These are phyloP conservation scores for Clonostachys solani DNA, from an alignment of 2,329 filamentous ascomycete genomes.

Conservation along the genomic window DNA sequence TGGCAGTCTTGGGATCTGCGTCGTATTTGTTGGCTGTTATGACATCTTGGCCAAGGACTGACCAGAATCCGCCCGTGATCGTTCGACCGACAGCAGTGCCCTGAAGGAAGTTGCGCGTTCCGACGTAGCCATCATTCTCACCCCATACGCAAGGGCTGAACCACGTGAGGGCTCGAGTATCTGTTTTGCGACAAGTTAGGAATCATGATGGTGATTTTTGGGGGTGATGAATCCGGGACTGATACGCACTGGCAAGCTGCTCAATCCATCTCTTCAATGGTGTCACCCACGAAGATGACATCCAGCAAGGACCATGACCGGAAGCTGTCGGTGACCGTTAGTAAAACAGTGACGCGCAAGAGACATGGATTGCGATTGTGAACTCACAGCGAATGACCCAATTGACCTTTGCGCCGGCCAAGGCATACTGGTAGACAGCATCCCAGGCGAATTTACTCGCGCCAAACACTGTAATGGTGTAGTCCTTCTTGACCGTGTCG, in stretches of 20 bases:
- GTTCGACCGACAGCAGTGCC: slow-evolving; percentile 41
- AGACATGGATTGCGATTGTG: background rate
- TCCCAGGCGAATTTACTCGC: slow-evolving; percentile 56
- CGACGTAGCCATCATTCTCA: slow-evolving; percentile 43
- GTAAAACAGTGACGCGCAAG: too few species aligned
- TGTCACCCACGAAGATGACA: slow-evolving; percentile 53
- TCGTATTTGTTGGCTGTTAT: slow-evolving; percentile 39
- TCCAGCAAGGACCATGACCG: slow-evolving; percentile 50
- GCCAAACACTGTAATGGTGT: slow-evolving; percentile 38
- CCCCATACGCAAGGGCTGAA: slow-evolving; percentile 65
- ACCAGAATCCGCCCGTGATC: slow-evolving; percentile 45
- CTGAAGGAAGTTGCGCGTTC: slow-evolving; percentile 43
- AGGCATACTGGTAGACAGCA: slow-evolving; percentile 48
- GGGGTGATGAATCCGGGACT: background rate
- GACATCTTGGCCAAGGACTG: slow-evolving; percentile 39
- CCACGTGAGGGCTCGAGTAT: slow-evolving; percentile 31
- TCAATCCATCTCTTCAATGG: slow-evolving; percentile 58
- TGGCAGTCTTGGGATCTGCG: slow-evolving; percentile 26
- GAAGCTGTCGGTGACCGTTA: slow-evolving; percentile 2
- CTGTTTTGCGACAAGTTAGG: background rate
- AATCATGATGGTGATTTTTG: background rate
- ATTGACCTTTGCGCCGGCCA: slow-evolving; percentile 39
- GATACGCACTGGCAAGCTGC: slow-evolving; percentile 35
- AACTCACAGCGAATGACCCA: slow-evolving; percentile 39
- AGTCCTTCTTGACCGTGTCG: slow-evolving; percentile 21